phyloP scores from a whole-genome alignment of 2,329 filamentous ascomycete species.

The Diaporthe helianthi region DNA sequence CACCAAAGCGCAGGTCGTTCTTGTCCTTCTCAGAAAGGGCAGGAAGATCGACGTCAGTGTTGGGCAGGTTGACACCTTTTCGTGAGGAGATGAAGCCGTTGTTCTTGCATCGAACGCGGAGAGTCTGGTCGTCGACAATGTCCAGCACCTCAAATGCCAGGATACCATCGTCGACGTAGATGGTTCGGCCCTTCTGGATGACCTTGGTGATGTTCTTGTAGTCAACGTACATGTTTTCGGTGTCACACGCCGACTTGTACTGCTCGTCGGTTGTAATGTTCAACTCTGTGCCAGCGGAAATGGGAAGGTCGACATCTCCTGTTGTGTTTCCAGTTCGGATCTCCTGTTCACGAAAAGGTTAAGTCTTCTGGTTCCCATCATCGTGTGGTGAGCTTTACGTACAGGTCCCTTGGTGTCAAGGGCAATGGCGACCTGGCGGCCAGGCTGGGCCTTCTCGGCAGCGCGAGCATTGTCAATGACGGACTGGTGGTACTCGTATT shows the following conservation, averaged over 20 bases:
- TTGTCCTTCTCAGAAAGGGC: conserved; percentile 99
- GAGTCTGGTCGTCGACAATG: conserved; percentile 86
- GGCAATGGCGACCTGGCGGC: conserved; percentile 93
- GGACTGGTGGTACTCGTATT: conserved; percentile 94
- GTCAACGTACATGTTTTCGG: conserved; percentile 98
- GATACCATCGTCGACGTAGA: conserved; percentile 98
- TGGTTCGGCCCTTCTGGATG: conserved; percentile 86
- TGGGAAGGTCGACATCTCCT: conserved; percentile 77
- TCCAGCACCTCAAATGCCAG: conserved; percentile 93
- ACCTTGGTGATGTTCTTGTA: conserved; percentile 99
- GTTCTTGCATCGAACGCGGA: conserved; percentile 89
- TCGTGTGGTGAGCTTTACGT: conserved; percentile 5
- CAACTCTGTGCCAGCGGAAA: conserved; percentile 81
- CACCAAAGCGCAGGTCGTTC: conserved; percentile 89
- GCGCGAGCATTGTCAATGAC: conserved; percentile 95
- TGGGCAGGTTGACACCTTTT: conserved; percentile 99
- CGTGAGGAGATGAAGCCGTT: conserved; percentile 98
- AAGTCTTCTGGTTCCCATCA: background rate
- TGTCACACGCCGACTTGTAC: conserved; percentile 83
- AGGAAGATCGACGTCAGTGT: conserved; percentile 97
- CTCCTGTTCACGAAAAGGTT: conserved; percentile 29
- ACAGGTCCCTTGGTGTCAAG: conserved; percentile 74
- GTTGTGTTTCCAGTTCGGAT: conserved; percentile 66
- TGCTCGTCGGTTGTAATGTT: conserved; percentile 97
- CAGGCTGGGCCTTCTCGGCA: conserved; percentile 78